Base-by-base conservation (phyloP, 306 rosid genomes). In the Malus orientalis region DNA sequence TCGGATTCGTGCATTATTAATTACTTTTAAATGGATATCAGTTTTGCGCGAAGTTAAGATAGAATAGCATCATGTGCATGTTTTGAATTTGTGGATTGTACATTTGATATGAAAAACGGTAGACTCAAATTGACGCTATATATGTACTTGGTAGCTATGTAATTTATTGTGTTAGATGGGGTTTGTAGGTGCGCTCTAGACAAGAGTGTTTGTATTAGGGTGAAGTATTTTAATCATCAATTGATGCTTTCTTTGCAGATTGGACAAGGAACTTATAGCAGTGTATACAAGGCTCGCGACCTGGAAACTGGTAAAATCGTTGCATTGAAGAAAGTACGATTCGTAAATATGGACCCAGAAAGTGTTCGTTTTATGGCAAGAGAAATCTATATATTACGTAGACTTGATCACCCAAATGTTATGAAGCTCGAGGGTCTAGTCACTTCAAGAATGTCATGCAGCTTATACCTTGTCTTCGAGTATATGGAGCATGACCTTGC, bases 401-500 rank as follows among this genome's bases (percentile, higher is more conserved):
- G 86, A 82, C 96, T 92, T 72, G 92, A 95, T 61, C 97, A 95
- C 87, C 99, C 97, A 27, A 95, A 95, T 74, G 86, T 95, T 75
- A 88, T 95, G 86, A 95, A 95, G 88, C 99, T 95, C 40, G 92
- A 90, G 80, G 90, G 93, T 66, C 54, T 95, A 71, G 88, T 95
- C 58, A 87, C 99, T 38, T 95, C 99, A n/a, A 90, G 81, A 84
- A 82, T 81, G 25, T 92, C 99, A 20, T 78, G 87, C 75, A 95
- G 89, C 80, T 83, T 95, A 81, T 92, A 92, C 84, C 99, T 95
- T 81, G 91, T 95, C 65, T 95, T 95, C 38, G 97, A 92, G 73
- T 95, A 92, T 87, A 95, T 95, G 99, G 99, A 95, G 4, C 99
- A 95, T 82, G 97, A 92, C 86, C 97, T 95, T 55, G 86, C 96